Evolutionary conservation across 2,329 filamentous ascomycete species (phyloP).

Genomic region (Aspergillus glaucus): DNA sequence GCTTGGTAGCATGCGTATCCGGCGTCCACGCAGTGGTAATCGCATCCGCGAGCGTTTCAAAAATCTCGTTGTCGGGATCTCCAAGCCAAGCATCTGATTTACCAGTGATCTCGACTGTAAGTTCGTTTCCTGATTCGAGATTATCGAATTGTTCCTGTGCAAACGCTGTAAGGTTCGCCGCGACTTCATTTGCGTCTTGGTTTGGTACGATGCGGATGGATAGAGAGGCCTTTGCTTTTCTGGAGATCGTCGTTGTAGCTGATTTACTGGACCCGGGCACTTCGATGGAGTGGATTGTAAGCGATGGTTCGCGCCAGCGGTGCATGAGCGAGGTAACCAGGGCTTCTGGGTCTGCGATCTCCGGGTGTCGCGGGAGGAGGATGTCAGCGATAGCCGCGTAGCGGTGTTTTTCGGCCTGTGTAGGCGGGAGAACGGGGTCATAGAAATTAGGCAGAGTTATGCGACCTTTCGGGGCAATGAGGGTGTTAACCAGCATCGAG

Average conservation of each 20-base stretch:
- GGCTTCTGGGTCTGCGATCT: slow-evolving; percentile 57
- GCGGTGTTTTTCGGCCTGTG: slow-evolving; percentile 66
- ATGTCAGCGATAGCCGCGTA: slow-evolving; percentile 80
- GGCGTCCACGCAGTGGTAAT: slow-evolving; percentile 76
- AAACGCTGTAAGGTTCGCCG: slow-evolving; percentile 59
- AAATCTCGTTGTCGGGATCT: slow-evolving; percentile 84
- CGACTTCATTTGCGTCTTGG: slow-evolving; percentile 76
- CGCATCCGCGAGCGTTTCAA: slow-evolving; percentile 77
- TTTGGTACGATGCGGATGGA: slow-evolving; percentile 90
- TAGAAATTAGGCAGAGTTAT: slow-evolving; percentile 87
- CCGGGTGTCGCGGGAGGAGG: slow-evolving; percentile 64
- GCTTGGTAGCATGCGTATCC: slow-evolving; percentile 22
- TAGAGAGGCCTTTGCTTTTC: slow-evolving; percentile 78
- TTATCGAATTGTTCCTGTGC: slow-evolving; percentile 64
- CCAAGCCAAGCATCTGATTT: slow-evolving; percentile 95
- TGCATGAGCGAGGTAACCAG: slow-evolving; percentile 84
- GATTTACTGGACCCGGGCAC: slow-evolving; percentile 73
- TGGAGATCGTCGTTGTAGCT: slow-evolving; percentile 77
- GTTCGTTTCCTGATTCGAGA: slow-evolving; percentile 72
- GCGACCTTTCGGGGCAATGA: slow-evolving; percentile 74
- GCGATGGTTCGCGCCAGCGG: slow-evolving; percentile 87
- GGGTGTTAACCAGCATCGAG: slow-evolving; percentile 70
- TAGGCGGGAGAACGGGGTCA: slow-evolving; percentile 71
- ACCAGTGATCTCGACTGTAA: slow-evolving; percentile 82
- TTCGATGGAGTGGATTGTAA: slow-evolving; percentile 90